phyloP scores from a whole-genome alignment of 768 basidiomycete genomes.

The Tylopilus balloui region DNA sequence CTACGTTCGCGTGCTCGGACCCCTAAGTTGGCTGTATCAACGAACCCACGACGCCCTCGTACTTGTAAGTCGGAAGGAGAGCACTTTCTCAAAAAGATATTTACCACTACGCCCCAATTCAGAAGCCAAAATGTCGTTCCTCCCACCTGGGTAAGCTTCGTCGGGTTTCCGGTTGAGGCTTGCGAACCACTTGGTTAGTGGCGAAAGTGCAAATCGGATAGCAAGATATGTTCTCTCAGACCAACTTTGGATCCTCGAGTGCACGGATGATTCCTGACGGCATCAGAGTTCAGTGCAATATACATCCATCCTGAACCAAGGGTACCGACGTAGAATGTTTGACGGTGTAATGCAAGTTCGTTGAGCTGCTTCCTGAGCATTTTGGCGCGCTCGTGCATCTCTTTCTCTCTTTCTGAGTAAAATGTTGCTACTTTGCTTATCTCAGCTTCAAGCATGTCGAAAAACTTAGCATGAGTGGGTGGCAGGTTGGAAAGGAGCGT shows the following conservation, averaged over 20 bases:
- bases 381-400: conserved; percentile 46
- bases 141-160: not conserved
- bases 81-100: not conserved
- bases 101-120: conserved; percentile 8
- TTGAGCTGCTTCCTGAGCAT: conserved; percentile 63
- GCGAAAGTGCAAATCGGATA: conserved; percentile 4
- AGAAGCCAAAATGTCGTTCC: not conserved
- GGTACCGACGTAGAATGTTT: conserved; percentile 48
- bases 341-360: conserved; percentile 69
- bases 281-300: not conserved
- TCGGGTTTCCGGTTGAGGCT: not conserved
- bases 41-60: not conserved
- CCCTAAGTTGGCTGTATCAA: not conserved
- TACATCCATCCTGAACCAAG: not conserved
- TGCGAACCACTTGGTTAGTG: not conserved
- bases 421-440: conserved; percentile 84
- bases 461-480: conserved; percentile 64
- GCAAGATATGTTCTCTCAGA: conserved; percentile 5
- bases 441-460: conserved; percentile 71
- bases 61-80: not conserved
- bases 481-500: conserved; percentile 54
- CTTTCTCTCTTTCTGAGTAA: conserved; percentile 66
- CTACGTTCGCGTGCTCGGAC: not conserved
- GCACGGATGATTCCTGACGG: conserved; percentile 15
- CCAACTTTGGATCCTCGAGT: conserved; percentile 11